Evolutionary conservation across 257 asterid genomes (phyloP).

Genomic region (Solanum bulbocastanum): DNA sequence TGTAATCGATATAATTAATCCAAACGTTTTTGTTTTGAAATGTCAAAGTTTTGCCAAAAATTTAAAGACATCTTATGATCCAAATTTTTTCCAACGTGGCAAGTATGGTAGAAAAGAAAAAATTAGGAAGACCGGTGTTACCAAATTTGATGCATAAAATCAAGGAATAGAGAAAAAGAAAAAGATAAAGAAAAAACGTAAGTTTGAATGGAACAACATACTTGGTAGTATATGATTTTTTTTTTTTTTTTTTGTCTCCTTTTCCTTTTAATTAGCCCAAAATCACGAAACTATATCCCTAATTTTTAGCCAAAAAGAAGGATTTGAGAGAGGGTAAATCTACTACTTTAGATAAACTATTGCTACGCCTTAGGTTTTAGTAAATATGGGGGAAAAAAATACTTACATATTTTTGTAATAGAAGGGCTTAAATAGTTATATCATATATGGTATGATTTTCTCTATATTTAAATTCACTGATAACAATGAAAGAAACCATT

Average conservation of each 20-base stretch:
- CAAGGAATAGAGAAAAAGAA: not conserved
- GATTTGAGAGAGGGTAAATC: not conserved
- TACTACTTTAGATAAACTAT: not conserved
- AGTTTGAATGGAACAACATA: not conserved
- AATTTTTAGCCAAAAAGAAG: not conserved
- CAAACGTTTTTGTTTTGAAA: not conserved
- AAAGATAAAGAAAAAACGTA: not conserved
- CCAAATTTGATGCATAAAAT: not conserved
- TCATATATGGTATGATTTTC: not conserved
- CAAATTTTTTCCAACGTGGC: not conserved
- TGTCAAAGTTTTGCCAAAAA: not conserved
- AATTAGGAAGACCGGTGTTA: not conserved
- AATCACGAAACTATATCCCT: not conserved
- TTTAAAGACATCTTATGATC: not conserved
- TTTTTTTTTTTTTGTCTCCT: not conserved
- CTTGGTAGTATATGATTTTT: not conserved
- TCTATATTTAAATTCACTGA: not conserved
- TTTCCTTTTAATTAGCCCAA: not conserved
- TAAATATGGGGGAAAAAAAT: not conserved
- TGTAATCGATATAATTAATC: not conserved
- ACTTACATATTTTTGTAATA: not conserved
- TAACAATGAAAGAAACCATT: not conserved
- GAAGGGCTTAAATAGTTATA: not conserved
- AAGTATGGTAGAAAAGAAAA: not conserved
- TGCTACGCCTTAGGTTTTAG: not conserved